Percentiles rank a stretch among this genome's conserved stretches.
These are phyloP conservation scores for Oryza brachyantha DNA, from an alignment of 176 grass and related monocot genomes.

Conservation along the genomic window DNA sequence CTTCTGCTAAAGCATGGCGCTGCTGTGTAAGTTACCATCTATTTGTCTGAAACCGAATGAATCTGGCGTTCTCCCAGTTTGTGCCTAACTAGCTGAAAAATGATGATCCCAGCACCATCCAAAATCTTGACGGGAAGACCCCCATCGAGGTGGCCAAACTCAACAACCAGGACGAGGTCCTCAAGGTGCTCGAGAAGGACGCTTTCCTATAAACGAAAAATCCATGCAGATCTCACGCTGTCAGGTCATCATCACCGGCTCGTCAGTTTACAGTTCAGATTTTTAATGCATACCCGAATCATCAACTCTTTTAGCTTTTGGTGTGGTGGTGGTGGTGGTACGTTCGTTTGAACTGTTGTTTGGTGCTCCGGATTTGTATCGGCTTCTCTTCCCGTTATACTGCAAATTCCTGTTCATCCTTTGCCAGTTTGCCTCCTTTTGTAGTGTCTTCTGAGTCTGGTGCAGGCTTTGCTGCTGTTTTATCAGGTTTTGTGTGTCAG, in stretches of 20 bases:
- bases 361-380: background rate
- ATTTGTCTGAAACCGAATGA: background rate
- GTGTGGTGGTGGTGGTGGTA: background rate
- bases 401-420: background rate
- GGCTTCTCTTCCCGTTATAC: background rate
- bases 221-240: background rate
- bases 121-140: constrained; percentile 86
- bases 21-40: constrained; percentile 65
- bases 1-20: constrained; percentile 76
- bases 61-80: background rate
- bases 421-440: no score
- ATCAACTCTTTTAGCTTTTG: background rate
- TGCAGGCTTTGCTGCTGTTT: background rate
- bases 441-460: background rate
- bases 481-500: no score
- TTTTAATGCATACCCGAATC: background rate
- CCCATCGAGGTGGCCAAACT: constrained; percentile 80
- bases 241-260: background rate
- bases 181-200: constrained; percentile 91
- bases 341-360: background rate
- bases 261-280: background rate
- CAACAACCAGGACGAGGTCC: constrained; percentile 76
- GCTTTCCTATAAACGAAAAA: constrained; percentile 67
- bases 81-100: background rate
- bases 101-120: constrained; percentile 50